Conservation (phyloP, 2,329 filamentous ascomycete species). For the Pyrenophora teres region DNA sequence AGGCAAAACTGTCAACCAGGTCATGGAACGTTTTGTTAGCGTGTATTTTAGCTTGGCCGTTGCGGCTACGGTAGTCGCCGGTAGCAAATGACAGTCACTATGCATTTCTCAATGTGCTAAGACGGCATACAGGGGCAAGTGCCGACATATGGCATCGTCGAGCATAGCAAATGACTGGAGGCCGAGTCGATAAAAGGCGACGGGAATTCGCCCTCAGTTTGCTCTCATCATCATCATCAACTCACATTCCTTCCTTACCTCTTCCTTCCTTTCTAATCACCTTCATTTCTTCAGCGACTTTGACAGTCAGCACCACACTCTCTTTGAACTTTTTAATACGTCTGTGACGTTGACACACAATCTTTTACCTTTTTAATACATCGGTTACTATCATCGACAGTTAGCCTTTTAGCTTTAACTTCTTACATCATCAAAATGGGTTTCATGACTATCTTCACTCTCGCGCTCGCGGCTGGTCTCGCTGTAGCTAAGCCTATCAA, state of each 20-base stretch:
- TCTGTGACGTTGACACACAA: conserved; percentile 41
- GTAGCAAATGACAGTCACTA: conserved; percentile 15
- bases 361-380: conserved; percentile 32
- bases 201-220: conserved; percentile 20
- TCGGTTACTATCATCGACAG: conserved; percentile 10
- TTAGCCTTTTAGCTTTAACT: too few species aligned
- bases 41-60: conserved; percentile 31
- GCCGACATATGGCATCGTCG: conserved; percentile 10
- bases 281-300: conserved; percentile 36
- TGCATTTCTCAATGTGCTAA: conserved; percentile 17
- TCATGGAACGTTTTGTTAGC: conserved; percentile 35
- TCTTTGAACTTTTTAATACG: conserved; percentile 29
- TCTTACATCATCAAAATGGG: conserved; percentile 31
- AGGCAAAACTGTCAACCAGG: conserved; percentile 27
- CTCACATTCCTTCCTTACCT: conserved; percentile 26
- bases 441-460: conserved; percentile 30
- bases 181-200: conserved; percentile 34
- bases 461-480: conserved; percentile 42
- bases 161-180: conserved; percentile 1
- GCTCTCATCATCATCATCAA: conserved; percentile 24
- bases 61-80: conserved; percentile 25
- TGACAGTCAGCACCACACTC: conserved; percentile 41
- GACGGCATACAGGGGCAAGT: conserved; percentile 22
- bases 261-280: conserved; percentile 32
- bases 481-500: conserved; percentile 38